phyloP scores from a whole-genome alignment of 164 flowering plant genomes.

The Amborella trichopoda region DNA sequence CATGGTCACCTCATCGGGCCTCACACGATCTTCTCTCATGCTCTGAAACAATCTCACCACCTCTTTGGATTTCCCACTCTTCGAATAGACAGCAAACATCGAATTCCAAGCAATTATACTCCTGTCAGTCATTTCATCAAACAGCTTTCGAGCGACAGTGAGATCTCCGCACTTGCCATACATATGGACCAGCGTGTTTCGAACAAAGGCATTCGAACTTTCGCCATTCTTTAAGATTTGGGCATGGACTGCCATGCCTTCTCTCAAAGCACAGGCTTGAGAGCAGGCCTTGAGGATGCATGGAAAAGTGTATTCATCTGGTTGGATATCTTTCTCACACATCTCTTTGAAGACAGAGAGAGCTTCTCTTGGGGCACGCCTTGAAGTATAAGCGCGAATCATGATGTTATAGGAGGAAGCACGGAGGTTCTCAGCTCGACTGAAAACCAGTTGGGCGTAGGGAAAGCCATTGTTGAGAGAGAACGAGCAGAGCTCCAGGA shows the following conservation, averaged over 20 bases:
- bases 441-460: conserved; percentile 30
- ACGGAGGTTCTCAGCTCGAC: conserved; percentile 18
- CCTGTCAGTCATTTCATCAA: conserved; percentile 30
- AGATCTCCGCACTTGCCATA: conserved; percentile 28
- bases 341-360: conserved; percentile 22
- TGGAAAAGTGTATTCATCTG: conserved; percentile 28
- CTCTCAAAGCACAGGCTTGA: conserved; percentile 13
- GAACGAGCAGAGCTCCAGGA: conserved; percentile 37
- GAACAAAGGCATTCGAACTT: conserved; percentile 16
- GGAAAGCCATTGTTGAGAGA: conserved; percentile 21
- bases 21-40: conserved; percentile 18
- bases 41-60: conserved; percentile 20
- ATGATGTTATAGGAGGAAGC: conserved; percentile 28
- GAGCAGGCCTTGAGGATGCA: conserved; percentile 39
- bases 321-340: conserved; percentile 16
- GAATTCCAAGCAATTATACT: conserved; percentile 30
- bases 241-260: conserved; percentile 37
- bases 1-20: conserved; percentile 26
- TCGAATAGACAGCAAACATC: conserved; percentile 31
- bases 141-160: conserved; percentile 23
- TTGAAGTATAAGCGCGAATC: conserved; percentile 26
- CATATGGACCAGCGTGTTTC: conserved; percentile 32
- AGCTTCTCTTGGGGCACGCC: conserved; percentile 20
- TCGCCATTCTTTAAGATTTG: conserved; percentile 21
- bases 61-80: conserved; percentile 24